A percentile compares a stretch with the other conserved stretches of the same genome.
phyloP scores from a whole-genome alignment of 192 early-diverging fungal species.

The Coemansia sp. region DNA sequence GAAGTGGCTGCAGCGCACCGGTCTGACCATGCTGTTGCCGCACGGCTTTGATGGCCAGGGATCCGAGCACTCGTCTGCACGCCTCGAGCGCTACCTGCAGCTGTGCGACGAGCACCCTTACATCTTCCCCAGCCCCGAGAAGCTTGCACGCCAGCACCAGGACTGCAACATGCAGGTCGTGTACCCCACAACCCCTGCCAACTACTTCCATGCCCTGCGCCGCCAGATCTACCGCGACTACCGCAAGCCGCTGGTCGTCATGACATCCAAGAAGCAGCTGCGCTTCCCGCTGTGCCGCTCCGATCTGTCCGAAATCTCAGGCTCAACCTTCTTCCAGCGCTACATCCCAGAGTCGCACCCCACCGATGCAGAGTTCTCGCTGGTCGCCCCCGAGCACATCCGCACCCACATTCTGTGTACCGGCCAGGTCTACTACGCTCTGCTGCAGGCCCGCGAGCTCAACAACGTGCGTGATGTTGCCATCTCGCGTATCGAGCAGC shows the following conservation, averaged over 20 bases:
- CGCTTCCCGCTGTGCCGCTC: constrained; percentile 93
- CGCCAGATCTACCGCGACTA: constrained; percentile 96
- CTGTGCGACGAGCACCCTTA: constrained; percentile 94
- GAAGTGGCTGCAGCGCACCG: constrained; percentile 97
- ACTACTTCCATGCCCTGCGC: constrained; percentile 95
- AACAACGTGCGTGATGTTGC: constrained; percentile 89
- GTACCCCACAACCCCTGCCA: constrained; percentile 94
- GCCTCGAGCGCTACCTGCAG: constrained; percentile 95
- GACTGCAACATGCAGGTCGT: constrained; percentile 98
- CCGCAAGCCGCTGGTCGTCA: constrained; percentile 88
- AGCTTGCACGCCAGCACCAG: constrained; percentile 89
- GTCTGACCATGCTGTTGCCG: constrained; percentile 88
- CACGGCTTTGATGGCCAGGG: constrained; percentile 99
- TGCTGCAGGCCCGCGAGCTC: constrained; percentile 80
- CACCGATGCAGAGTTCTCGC: constrained; percentile 60
- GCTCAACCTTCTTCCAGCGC: constrained; percentile 80
- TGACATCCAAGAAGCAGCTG: constrained; percentile 85
- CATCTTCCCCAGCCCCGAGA: constrained; percentile 72
- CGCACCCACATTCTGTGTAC: constrained; percentile 92
- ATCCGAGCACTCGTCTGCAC: constrained; percentile 94
- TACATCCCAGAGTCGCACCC: constrained; percentile 93
- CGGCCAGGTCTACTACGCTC: constrained; percentile 96
- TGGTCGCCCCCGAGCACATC: constrained; percentile 81
- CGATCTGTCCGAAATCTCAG: constrained; percentile 75
- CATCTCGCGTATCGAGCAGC: constrained; percentile 93